These are phyloP conservation scores for Schizophyllum amplum DNA, from an alignment of 1,284 basidiomycete species.

Conservation along the genomic window DNA sequence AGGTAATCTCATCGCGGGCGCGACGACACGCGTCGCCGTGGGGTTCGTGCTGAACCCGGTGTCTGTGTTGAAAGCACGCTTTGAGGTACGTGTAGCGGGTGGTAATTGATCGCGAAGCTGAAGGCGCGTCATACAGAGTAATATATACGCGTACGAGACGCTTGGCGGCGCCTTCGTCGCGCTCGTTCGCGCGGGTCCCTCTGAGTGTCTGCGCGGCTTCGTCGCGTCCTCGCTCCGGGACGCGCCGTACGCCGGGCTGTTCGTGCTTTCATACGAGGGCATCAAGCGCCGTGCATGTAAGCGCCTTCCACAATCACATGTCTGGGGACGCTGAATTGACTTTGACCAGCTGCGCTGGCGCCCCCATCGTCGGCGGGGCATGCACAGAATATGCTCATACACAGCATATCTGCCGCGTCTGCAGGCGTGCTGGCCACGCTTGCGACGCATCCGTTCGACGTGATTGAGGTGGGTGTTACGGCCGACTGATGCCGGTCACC, in stretches of 20 bases:
- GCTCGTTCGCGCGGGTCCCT: constrained; percentile 68
- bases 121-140: too few species aligned
- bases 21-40: constrained; percentile 76
- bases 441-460: constrained; percentile 84
- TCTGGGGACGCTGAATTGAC: too few species aligned
- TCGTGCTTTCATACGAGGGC: constrained; percentile 86
- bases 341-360: too few species aligned
- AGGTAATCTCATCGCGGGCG: constrained; percentile 89
- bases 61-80: constrained; percentile 91
- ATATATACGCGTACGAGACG: too few species aligned
- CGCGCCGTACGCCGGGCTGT: constrained; percentile 94
- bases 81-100: constrained; percentile 57
- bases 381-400: constrained; percentile 35
- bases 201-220: constrained; percentile 85
- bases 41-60: constrained; percentile 91
- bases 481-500: too few species aligned
- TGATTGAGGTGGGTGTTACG: constrained; percentile 69
- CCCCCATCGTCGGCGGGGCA: constrained; percentile 21
- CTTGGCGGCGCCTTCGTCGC: too few species aligned
- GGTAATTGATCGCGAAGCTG: too few species aligned
- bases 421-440: constrained; percentile 80
- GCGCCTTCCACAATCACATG: too few species aligned
- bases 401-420: constrained; percentile 58
- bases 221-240: constrained; percentile 87
- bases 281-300: constrained; percentile 67